phyloP scores from a whole-genome alignment of 441 rosid genomes.

The Iberis amara region DNA sequence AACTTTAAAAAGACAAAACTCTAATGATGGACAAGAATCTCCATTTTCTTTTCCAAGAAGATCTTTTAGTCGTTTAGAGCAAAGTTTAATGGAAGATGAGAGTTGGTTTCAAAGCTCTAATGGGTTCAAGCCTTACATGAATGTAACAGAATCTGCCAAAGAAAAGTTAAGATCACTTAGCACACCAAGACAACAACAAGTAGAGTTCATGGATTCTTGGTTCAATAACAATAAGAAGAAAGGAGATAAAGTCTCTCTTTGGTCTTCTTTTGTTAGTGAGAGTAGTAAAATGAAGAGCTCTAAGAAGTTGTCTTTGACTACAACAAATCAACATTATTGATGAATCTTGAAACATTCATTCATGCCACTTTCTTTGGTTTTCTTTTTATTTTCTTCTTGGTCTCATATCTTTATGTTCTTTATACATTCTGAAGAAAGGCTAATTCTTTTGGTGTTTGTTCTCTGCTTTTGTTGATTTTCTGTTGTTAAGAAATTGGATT shows the following conservation, averaged over 20 bases:
- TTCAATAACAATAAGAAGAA: constrained; percentile 29
- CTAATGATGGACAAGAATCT: constrained; percentile 40
- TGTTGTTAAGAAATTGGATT: constrained; percentile 10
- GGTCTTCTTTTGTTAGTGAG: no score
- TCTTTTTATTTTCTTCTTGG: not conserved
- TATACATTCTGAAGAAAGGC: constrained; percentile 13
- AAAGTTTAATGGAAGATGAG: constrained; percentile 34
- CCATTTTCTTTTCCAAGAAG: constrained; percentile 53
- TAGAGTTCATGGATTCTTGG: constrained; percentile 51
- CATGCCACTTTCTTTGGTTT: no score
- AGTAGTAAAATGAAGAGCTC: no score
- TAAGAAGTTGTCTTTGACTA: no score
- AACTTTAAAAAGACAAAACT: constrained; percentile 35
- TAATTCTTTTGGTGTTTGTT: constrained; percentile 6
- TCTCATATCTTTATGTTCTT: constrained; percentile 7
- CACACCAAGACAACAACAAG: constrained; percentile 34
- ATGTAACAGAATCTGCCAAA: constrained; percentile 59
- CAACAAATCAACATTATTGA: no score
- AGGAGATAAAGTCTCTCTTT: no score
- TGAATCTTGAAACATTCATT: no score
- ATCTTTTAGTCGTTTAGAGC: constrained; percentile 49
- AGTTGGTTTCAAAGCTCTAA: constrained; percentile 42
- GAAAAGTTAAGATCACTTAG: constrained; percentile 63
- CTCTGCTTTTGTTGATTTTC: constrained; percentile 17
- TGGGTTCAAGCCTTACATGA: constrained; percentile 57